Evolutionary conservation across 2,329 filamentous ascomycete genomes (phyloP), one percentile per base, ranked within the genome.

Genomic region (Trichoderma sp.): DNA sequence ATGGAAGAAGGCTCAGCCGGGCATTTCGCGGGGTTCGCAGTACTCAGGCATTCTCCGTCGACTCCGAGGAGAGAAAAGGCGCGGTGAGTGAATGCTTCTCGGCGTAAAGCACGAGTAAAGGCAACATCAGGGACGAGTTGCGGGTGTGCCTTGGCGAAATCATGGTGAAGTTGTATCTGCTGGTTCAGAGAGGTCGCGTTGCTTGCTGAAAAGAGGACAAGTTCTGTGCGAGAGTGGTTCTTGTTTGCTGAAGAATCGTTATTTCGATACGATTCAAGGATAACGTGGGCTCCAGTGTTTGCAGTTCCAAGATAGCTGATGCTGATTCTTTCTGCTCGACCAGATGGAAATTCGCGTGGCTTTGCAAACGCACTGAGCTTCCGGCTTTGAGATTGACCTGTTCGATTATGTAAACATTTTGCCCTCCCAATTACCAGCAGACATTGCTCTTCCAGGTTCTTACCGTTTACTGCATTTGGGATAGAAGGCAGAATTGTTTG

Each of bases 401-500:
- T 1, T 1, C 12, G 56, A 4, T 45, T 62, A 63, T 45, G 56
- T 71, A 71, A 71, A 24, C 53, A 38, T n/a, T 24, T 31, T 11
- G 41, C 12, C 14, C 31, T 38, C 6, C 18, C 63, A 29, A 38
- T 16, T n/a, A 9, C 24, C 35, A 7, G 27, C 35, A 7, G 27
- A 66, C 9, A 21, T 21, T n/a, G 21, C 6, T 27, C 18, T 12
- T 21, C 18, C 16, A 29, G 21, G 1, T 21, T 66, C 74, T 60
- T 65, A 75, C 76, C 82, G 78, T 76, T 78, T 41, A 73, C 80
- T 38, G 80, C 80, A 1, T 79, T 77, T 0, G 27, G 73, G 14
- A 45, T 18, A 24, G 33, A 60, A 8, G 59, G 60, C 18, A 50
- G 60, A 24, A 72, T 59, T 11, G 16, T 50, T 27, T 41, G 59